Evolutionary conservation across 352 stramenopile species (phyloP), one percentile per base, ranked within the genome.

Genomic region (Phytophthora cactorum): DNA sequence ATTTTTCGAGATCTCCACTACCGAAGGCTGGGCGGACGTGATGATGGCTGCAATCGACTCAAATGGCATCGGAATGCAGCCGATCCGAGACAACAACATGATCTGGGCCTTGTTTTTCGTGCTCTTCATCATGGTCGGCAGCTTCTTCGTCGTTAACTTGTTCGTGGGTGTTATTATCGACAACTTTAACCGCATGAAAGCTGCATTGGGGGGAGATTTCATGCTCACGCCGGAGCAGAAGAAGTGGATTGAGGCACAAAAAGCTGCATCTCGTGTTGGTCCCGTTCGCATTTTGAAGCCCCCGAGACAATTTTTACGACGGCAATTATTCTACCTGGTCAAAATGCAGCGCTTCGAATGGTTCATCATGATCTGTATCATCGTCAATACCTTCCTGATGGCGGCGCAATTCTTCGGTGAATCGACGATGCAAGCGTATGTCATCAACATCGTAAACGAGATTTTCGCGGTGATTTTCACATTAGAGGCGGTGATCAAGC

Each of bases 81-180:
- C 94, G 1, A 84, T 97, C 38, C 77, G 82, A 8, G 87, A 98
- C 74, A 81, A 92, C 66, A 93, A 92, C 34, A 70, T 82, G 53
- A 34, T 77, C 6, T 97, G 90, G 88, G 74, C 84, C 1, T 79
- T 86, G 4, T 98, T 98, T 63, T 98, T 97, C 60, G 75, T 98
- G 11, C 41, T 82, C 0, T 98, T 97, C 74, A 96, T 98, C 36
- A 79, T 98, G 58, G 70, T 98, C 22, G 89, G 94, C 14, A 90
- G 90, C 52, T 98, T 97, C 61, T 98, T 98, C 54, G 88, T 98
- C 4, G 89, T 98, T 28, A 98, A 98, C 39, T 75, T 98, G 0
- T 98, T 98, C 59, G 87, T 98, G 0, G 94, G 94, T 7, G 90
- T 98, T 7, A 97, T 98, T 61, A 97, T 98, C 49, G 93, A 98